Percentiles rank a stretch among this genome's conserved stretches.
These are phyloP conservation scores for Phytophthora cajani DNA, from an alignment of 352 stramenopile genomes.

Conservation along the genomic window DNA sequence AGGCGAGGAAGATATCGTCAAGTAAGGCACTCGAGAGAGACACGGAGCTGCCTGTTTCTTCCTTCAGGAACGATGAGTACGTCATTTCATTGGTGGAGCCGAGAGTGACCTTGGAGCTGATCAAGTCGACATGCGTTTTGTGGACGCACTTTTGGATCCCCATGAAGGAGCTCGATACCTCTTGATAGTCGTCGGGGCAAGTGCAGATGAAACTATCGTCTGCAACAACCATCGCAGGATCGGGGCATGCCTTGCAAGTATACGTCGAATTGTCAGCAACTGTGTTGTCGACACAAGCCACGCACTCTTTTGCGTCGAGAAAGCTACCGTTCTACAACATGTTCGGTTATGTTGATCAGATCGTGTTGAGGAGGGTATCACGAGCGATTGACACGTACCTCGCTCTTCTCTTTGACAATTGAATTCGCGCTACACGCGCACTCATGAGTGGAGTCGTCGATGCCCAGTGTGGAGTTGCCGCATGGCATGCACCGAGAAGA, in stretches of 20 bases:
- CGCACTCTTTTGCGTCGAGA: constrained; percentile 70
- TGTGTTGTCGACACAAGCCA: constrained; percentile 52
- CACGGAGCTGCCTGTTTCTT: constrained; percentile 45
- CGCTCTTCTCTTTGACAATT: constrained; percentile 60
- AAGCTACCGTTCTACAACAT: constrained; percentile 51
- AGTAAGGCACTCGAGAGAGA: constrained; percentile 68
- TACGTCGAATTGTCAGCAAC: constrained; percentile 42
- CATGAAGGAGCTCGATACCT: constrained; percentile 52
- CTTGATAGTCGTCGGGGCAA: constrained; percentile 66
- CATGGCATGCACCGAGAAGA: constrained; percentile 59
- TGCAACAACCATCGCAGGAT: constrained; percentile 79
- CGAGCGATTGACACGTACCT: constrained; percentile 28
- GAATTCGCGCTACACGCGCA: constrained; percentile 55
- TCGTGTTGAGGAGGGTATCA: not conserved
- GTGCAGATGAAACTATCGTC: constrained; percentile 48
- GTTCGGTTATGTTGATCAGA: constrained; percentile 6
- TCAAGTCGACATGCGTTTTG: constrained; percentile 49
- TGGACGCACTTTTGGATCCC: constrained; percentile 50
- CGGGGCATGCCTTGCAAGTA: constrained; percentile 72
- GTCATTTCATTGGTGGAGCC: constrained; percentile 38
- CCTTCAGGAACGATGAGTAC: constrained; percentile 51
- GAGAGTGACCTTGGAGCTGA: constrained; percentile 62
- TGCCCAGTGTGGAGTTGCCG: constrained; percentile 64
- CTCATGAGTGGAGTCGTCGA: constrained; percentile 40
- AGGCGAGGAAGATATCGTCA: constrained; percentile 79